phyloP scores from a whole-genome alignment of 129 eudicot species.

The Artemisia tridentata region DNA sequence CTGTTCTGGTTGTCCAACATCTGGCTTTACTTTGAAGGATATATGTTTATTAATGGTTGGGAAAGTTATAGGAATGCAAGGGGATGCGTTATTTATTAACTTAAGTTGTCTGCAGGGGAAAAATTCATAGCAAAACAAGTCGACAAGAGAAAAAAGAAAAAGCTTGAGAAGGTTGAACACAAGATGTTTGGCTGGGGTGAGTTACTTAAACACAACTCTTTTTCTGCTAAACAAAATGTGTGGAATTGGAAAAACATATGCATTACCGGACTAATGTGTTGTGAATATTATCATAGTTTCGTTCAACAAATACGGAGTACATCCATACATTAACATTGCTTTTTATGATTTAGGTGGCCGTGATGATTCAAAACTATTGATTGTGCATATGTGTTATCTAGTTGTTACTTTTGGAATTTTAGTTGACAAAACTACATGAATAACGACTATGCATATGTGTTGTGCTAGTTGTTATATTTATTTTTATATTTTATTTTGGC shows the following conservation, averaged over 20 bases:
- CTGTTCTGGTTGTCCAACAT: slow-evolving; percentile 2
- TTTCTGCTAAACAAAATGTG: not conserved
- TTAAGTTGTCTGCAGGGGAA: slow-evolving; percentile 58
- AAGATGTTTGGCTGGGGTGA: slow-evolving; percentile 99
- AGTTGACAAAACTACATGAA: too few relatives aligned
- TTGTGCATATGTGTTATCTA: too few relatives aligned
- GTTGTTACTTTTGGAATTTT: too few relatives aligned
- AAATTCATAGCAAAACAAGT: slow-evolving; percentile 77
- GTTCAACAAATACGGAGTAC: slow-evolving; percentile 1
- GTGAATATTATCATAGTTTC: slow-evolving; percentile 12
- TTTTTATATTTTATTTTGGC: too few relatives aligned
- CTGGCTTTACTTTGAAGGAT: slow-evolving; percentile 4
- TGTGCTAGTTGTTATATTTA: too few relatives aligned
- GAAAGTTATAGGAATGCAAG: not conserved
- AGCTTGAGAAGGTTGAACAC: slow-evolving; percentile 84
- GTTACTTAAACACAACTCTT: slow-evolving; percentile 5
- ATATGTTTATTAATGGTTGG: not conserved
- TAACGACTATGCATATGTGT: too few relatives aligned
- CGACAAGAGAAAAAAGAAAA: slow-evolving; percentile 85
- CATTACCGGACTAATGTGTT: not conserved
- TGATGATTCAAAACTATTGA: slow-evolving; percentile 74
- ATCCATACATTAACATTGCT: not conserved
- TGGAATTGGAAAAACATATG: slow-evolving; percentile 6
- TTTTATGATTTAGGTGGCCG: slow-evolving; percentile 72
- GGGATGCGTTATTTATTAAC: not conserved